Percentiles rank a stretch among this genome's conserved stretches.
phyloP scores from a whole-genome alignment of 2,329 filamentous ascomycete species.

The Fusarium keratoplasticum region DNA sequence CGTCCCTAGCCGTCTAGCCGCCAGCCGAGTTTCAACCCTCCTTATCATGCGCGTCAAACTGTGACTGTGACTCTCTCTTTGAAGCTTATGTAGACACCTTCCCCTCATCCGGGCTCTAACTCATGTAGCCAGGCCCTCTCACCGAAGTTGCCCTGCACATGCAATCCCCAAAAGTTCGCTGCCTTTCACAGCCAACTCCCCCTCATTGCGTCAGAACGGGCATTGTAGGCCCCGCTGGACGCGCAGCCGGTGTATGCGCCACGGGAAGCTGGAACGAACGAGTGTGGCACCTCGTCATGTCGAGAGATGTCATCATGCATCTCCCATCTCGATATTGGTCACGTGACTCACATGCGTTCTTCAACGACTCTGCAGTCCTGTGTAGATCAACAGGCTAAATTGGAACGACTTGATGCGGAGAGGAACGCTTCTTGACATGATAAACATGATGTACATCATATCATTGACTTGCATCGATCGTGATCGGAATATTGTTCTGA shows the following conservation, averaged over 20 bases:
- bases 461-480: not conserved
- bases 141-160: conserved; percentile 10
- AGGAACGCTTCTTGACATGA: conserved; percentile 1
- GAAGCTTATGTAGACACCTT: not conserved
- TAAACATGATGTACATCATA: conserved; percentile 5
- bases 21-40: conserved; percentile 5
- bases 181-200: not conserved
- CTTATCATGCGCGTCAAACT: not conserved
- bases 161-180: conserved; percentile 10
- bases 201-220: conserved; percentile 28
- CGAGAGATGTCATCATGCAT: conserved; percentile 35
- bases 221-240: conserved; percentile 22
- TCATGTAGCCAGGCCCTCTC: conserved; percentile 6
- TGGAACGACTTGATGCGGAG: not conserved
- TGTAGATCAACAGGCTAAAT: conserved; percentile 10
- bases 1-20: conserved; percentile 10
- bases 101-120: not conserved
- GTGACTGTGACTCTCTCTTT: not conserved
- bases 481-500: not conserved
- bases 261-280: conserved; percentile 30
- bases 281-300: conserved; percentile 27
- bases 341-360: conserved; percentile 23
- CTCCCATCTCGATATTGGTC: conserved; percentile 4
- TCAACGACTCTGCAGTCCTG: not conserved
- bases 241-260: conserved; percentile 26